phyloP scores from a whole-genome alignment of 2,329 filamentous ascomycete genomes.

The Aspergillus aculeatus region DNA sequence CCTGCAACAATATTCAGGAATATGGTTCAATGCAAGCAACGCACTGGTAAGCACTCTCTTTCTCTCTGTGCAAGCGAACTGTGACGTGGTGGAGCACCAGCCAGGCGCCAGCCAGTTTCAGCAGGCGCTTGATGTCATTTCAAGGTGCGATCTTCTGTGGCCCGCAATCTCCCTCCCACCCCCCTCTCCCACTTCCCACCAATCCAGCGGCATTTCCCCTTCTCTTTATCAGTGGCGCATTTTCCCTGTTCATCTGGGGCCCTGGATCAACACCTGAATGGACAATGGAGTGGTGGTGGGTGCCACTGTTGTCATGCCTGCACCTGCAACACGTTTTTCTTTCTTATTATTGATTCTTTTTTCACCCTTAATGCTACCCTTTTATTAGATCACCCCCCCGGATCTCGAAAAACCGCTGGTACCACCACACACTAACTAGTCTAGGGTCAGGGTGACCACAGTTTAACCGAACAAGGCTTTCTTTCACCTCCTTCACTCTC shows the following conservation, averaged over 20 bases:
- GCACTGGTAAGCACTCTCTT: neutral
- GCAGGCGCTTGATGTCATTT: constrained; percentile 39
- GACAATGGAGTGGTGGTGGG: constrained; percentile 9
- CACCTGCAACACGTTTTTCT: constrained; percentile 20
- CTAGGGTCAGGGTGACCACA: neutral
- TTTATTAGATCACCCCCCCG: neutral
- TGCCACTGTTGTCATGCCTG: constrained; percentile 33
- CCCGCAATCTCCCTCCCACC: no score
- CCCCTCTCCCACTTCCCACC: constrained; percentile 17
- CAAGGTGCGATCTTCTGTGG: neutral
- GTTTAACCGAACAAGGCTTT: neutral
- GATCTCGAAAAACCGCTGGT: neutral
- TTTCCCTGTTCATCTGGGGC: constrained; percentile 13
- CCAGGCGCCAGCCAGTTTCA: constrained; percentile 28
- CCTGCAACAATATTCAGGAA: neutral
- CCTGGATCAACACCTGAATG: constrained; percentile 9
- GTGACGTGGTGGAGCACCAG: neutral
- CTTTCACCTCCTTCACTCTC: neutral
- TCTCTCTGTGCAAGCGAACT: neutral
- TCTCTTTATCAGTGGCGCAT: constrained; percentile 27
- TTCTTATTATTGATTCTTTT: constrained; percentile 9
- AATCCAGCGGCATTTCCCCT: constrained; percentile 24
- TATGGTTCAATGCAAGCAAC: neutral
- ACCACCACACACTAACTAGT: constrained; percentile 1
- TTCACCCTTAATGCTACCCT: neutral